phyloP scores from a whole-genome alignment of 2,329 filamentous ascomycete genomes.

The Leptosphaerulina australis region DNA sequence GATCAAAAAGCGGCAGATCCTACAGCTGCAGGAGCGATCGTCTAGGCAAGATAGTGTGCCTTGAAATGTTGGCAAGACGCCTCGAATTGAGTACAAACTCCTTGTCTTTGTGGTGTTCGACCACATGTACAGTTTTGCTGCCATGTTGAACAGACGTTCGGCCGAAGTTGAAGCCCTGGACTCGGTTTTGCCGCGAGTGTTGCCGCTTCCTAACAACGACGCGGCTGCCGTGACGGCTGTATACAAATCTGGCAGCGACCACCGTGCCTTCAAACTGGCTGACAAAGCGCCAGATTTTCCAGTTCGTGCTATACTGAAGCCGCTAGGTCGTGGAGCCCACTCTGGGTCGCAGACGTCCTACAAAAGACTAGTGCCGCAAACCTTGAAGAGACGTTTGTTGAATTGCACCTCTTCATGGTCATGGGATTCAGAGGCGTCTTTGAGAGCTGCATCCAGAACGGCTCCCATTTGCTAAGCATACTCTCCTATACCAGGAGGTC shows the following conservation, averaged over 20 bases:
- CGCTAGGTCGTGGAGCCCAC: slow-evolving; percentile 19
- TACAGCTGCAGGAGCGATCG: background rate
- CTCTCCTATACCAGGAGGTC: background rate
- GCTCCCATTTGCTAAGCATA: background rate
- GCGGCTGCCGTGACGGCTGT: background rate
- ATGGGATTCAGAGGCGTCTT: background rate
- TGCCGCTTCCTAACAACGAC: background rate
- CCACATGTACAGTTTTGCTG: background rate
- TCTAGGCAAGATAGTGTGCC: background rate
- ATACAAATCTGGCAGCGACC: too few species aligned
- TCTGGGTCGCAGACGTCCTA: slow-evolving; percentile 15
- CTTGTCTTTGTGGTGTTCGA: background rate
- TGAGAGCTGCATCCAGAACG: background rate
- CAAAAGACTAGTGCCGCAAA: background rate
- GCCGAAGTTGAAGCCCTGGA: background rate
- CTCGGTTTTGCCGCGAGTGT: background rate
- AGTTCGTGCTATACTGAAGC: slow-evolving; percentile 24
- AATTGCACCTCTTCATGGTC: background rate
- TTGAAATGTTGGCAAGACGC: background rate
- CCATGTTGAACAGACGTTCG: slow-evolving; percentile 1
- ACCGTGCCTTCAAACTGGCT: background rate
- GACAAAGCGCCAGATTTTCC: too few species aligned
- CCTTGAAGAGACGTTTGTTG: background rate
- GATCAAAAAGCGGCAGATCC: background rate
- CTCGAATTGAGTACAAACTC: background rate